phyloP scores from a whole-genome alignment of 495 filamentous ascomycete species.

The Penicillium canescens region DNA sequence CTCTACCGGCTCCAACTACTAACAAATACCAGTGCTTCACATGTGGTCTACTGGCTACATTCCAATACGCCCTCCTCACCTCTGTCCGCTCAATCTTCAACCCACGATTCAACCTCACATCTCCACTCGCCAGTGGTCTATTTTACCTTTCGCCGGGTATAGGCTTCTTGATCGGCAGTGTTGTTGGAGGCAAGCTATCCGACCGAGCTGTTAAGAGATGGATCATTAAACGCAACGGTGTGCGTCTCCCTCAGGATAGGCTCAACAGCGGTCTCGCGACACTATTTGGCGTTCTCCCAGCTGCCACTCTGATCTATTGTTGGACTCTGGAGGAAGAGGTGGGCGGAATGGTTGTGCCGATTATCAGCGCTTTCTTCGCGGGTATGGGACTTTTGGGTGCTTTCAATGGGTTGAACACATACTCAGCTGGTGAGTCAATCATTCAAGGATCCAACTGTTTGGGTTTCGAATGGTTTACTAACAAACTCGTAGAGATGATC shows the following conservation, averaged over 20 bases:
- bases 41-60: constrained; percentile 64
- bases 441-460: neutral
- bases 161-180: constrained; percentile 69
- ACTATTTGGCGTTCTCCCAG: constrained; percentile 62
- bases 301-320: constrained; percentile 65
- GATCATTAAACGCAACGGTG: constrained; percentile 55
- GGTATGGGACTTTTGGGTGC: constrained; percentile 68
- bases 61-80: constrained; percentile 70
- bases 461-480: neutral
- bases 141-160: constrained; percentile 77
- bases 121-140: constrained; percentile 67
- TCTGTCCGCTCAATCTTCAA: constrained; percentile 74
- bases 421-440: constrained; percentile 67
- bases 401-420: constrained; percentile 74
- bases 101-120: constrained; percentile 67
- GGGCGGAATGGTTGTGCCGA: constrained; percentile 67
- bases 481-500: constrained; percentile 31
- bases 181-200: constrained; percentile 68
- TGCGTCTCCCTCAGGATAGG: constrained; percentile 70
- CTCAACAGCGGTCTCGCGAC: constrained; percentile 64
- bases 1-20: neutral
- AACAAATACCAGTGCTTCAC: constrained; percentile 50
- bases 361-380: constrained; percentile 67
- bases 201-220: constrained; percentile 65
- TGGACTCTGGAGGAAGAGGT: constrained; percentile 65